Evolutionary conservation across 768 basidiomycete genomes (phyloP).

Genomic region (Strobilomyces confusus): DNA sequence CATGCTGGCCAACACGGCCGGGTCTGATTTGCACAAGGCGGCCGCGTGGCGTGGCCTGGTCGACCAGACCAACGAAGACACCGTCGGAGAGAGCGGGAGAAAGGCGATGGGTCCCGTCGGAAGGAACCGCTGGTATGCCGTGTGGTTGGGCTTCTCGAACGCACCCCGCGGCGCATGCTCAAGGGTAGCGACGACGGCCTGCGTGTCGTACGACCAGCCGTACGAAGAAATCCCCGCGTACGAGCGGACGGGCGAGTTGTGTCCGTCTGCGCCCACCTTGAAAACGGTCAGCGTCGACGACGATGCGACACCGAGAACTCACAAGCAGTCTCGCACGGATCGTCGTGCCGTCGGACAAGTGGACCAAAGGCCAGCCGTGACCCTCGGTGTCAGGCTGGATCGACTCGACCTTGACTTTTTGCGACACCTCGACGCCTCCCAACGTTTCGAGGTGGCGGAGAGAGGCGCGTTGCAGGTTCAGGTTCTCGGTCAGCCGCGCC

Average conservation of each 20-base stretch:
- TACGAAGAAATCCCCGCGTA: constrained; percentile 84
- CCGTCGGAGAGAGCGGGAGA: constrained; percentile 75
- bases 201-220: constrained; percentile 89
- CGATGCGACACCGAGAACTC: constrained; percentile 20
- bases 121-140: constrained; percentile 91
- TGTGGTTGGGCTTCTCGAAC: constrained; percentile 64
- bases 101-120: constrained; percentile 96
- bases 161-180: constrained; percentile 61
- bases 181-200: constrained; percentile 88
- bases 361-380: constrained; percentile 78
- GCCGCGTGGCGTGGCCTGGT: constrained; percentile 72
- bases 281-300: not conserved
- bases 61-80: constrained; percentile 93
- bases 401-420: constrained; percentile 68
- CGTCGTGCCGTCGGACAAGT: constrained; percentile 61
- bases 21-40: constrained; percentile 63
- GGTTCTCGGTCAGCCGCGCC: constrained; percentile 86
- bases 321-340: constrained; percentile 76
- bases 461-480: constrained; percentile 87
- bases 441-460: constrained; percentile 55
- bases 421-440: constrained; percentile 59
- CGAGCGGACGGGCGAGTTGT: constrained; percentile 87
- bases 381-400: constrained; percentile 48
- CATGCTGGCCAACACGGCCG: constrained; percentile 62
- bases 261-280: constrained; percentile 93